Evolutionary conservation across 2,329 filamentous ascomycete species (phyloP).

Genomic region (Colletotrichum salicis): DNA sequence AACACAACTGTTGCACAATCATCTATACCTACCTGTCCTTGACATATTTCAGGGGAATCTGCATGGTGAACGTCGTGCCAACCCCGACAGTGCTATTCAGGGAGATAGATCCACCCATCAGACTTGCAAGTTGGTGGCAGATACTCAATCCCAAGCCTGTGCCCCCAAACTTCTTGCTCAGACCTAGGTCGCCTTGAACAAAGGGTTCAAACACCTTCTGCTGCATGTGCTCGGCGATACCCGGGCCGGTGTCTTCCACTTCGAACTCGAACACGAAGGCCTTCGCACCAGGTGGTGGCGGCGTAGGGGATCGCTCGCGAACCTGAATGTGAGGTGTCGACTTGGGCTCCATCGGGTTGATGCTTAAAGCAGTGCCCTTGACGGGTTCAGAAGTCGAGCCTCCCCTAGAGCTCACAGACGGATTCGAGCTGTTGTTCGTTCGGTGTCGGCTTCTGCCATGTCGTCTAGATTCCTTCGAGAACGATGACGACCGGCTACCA

Average conservation of each 20-base stretch:
- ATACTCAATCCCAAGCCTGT: constrained; percentile 91
- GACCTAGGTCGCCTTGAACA: constrained; percentile 87
- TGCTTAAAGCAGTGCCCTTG: constrained; percentile 65
- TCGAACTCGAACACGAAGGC: constrained; percentile 86
- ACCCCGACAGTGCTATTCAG: constrained; percentile 77
- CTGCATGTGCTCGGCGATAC: constrained; percentile 82
- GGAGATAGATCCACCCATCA: constrained; percentile 84
- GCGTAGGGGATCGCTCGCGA: constrained; percentile 67
- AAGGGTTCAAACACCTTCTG: constrained; percentile 92
- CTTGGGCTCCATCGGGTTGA: constrained; percentile 72
- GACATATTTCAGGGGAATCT: constrained; percentile 82
- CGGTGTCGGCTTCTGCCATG: constrained; percentile 55
- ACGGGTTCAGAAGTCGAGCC: constrained; percentile 41
- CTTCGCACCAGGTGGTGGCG: constrained; percentile 70
- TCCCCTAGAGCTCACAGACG: constrained; percentile 60
- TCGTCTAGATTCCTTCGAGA: constrained; percentile 59
- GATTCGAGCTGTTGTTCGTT: constrained; percentile 60
- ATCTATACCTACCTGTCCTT: constrained; percentile 69
- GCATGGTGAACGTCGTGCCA: constrained; percentile 85
- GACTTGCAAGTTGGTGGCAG: constrained; percentile 82
- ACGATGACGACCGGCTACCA: constrained; percentile 62
- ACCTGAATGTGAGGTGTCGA: constrained; percentile 57
- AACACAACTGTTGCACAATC: too few relatives aligned
- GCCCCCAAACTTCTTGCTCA: constrained; percentile 91
- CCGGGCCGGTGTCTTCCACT: constrained; percentile 87